These are phyloP conservation scores for Panus rudis DNA, from an alignment of 768 basidiomycete genomes.

Conservation along the genomic window DNA sequence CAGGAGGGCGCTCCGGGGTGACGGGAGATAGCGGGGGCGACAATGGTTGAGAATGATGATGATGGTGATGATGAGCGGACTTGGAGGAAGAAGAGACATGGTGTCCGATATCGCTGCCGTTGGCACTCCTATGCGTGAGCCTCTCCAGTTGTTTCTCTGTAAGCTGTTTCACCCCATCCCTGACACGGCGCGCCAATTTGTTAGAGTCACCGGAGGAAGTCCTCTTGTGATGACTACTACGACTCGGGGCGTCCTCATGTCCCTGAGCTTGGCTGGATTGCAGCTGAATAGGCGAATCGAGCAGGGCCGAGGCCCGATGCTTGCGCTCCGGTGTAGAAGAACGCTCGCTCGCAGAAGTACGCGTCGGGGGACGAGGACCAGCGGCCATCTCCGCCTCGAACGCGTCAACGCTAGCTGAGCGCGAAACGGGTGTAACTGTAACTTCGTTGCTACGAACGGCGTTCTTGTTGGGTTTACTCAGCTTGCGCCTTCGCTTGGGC, in stretches of 20 bases:
- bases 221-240: neutral
- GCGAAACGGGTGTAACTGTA: neutral
- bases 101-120: neutral
- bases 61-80: no score
- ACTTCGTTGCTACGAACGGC: conserved; percentile 10
- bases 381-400: neutral
- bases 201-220: conserved; percentile 1
- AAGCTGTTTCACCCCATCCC: conserved; percentile 18
- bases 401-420: no score
- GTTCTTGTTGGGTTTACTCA: conserved; percentile 16
- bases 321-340: neutral
- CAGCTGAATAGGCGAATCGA: conserved; percentile 12
- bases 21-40: neutral
- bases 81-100: neutral
- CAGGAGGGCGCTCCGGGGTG: no score
- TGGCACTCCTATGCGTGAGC: conserved; percentile 13
- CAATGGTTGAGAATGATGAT: no score
- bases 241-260: neutral
- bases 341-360: no score
- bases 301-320: neutral
- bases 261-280: no score
- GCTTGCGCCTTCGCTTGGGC: conserved; percentile 7
- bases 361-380: neutral
- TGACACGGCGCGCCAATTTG: conserved; percentile 6
- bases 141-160: conserved; percentile 23